phyloP scores from a whole-genome alignment of 2,329 filamentous ascomycete genomes.

The Trichoderma aggressivum region DNA sequence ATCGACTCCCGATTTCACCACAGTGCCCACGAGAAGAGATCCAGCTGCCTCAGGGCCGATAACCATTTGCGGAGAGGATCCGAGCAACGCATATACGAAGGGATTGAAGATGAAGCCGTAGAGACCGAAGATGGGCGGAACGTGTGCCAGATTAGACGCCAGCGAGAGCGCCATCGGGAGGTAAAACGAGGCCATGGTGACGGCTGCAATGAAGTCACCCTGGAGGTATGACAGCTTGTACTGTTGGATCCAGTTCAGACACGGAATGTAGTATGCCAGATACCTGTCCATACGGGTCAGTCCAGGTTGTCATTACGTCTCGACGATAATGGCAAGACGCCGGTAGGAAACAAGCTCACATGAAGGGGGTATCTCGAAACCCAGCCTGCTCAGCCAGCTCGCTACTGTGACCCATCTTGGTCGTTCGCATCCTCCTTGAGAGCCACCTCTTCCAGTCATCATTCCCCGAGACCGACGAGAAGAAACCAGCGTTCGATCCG shows the following conservation, averaged over 20 bases:
- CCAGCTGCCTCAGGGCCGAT: slow-evolving; percentile 94
- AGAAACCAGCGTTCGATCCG: slow-evolving; percentile 33
- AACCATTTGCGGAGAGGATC: slow-evolving; percentile 88
- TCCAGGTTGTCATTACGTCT: neutral
- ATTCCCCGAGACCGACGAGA: slow-evolving; percentile 37
- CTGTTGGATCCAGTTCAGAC: slow-evolving; percentile 84
- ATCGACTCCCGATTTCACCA: slow-evolving; percentile 75
- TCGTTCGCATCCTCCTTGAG: slow-evolving; percentile 52
- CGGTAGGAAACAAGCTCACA: slow-evolving; percentile 53
- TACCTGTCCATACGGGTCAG: slow-evolving; percentile 55
- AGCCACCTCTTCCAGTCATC: slow-evolving; percentile 49
- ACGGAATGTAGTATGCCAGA: slow-evolving; percentile 87
- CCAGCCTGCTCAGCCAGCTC: slow-evolving; percentile 70
- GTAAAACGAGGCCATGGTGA: slow-evolving; percentile 99
- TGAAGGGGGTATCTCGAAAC: slow-evolving; percentile 66
- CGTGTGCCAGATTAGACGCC: slow-evolving; percentile 85
- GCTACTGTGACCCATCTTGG: slow-evolving; percentile 70
- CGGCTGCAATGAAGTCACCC: slow-evolving; percentile 80
- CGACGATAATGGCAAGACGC: neutral
- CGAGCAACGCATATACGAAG: slow-evolving; percentile 83
- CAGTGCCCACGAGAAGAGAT: slow-evolving; percentile 82
- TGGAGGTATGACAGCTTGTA: slow-evolving; percentile 79
- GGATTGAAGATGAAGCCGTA: slow-evolving; percentile 95
- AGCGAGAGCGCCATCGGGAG: slow-evolving; percentile 95
- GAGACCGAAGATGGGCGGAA: slow-evolving; percentile 88